Evolutionary conservation across 208 protist species (phyloP).

Genomic region (Vickermania spadyakhi): DNA sequence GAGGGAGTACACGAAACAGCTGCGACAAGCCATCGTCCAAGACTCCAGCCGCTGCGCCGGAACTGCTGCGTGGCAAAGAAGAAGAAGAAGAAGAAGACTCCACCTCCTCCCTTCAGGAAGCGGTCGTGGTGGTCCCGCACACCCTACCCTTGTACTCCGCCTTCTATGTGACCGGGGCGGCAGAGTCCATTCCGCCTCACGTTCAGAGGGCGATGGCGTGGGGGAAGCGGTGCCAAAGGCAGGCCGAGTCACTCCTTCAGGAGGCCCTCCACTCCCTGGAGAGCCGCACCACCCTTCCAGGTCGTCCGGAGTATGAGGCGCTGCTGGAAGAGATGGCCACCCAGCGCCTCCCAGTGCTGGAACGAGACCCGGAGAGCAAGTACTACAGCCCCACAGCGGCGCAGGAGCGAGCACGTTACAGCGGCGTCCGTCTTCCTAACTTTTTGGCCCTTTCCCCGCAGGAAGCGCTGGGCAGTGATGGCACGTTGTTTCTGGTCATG

Average conservation of each 20-base stretch:
- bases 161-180: slow-evolving; percentile 41
- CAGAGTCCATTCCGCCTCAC: slow-evolving; percentile 51
- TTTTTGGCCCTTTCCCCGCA: slow-evolving; percentile 73
- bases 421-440: slow-evolving; percentile 37
- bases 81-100: background rate
- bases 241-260: slow-evolving; percentile 12
- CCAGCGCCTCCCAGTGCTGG: background rate
- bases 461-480: slow-evolving; percentile 52
- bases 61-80: too few relatives aligned
- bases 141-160: slow-evolving; percentile 75
- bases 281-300: background rate
- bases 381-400: slow-evolving; percentile 8
- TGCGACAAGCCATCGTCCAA: background rate
- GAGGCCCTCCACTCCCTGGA: background rate
- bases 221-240: slow-evolving; percentile 17
- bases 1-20: background rate
- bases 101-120: background rate
- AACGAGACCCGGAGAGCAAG: background rate
- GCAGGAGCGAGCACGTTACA: slow-evolving; percentile 19
- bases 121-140: slow-evolving; percentile 55
- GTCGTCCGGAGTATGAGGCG: slow-evolving; percentile 15
- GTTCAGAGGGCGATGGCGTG: slow-evolving; percentile 29
- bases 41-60: too few relatives aligned
- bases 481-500: slow-evolving; percentile 66
- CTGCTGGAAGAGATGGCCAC: slow-evolving; percentile 5